These are phyloP conservation scores for Rhynchospora tenuis DNA, from an alignment of 176 grass and related monocot species.

Conservation along the genomic window DNA sequence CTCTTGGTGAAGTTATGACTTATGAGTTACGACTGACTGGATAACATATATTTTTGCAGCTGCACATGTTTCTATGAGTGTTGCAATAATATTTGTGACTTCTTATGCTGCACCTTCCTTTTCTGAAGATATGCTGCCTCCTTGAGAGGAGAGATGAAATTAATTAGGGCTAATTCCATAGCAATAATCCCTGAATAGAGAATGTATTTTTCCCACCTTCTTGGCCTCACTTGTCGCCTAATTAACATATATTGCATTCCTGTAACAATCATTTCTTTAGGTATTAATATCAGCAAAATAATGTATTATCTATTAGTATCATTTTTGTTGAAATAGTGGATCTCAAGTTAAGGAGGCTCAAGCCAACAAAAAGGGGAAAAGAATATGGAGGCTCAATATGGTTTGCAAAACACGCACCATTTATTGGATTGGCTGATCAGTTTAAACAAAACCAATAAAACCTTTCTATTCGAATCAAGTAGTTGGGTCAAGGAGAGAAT, in stretches of 20 bases:
- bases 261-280: neutral
- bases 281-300: neutral
- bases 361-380: no score
- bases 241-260: neutral
- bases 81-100: slow-evolving; percentile 54
- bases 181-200: neutral
- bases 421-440: neutral
- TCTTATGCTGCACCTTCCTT: slow-evolving; percentile 54
- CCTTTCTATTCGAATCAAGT: neutral
- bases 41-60: slow-evolving; percentile 24
- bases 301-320: neutral
- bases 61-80: slow-evolving; percentile 69
- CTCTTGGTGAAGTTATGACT: no score
- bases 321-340: neutral
- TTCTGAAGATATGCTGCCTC: neutral
- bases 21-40: neutral
- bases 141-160: neutral
- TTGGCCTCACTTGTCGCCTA: neutral
- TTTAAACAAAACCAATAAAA: neutral
- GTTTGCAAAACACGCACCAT: neutral
- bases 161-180: neutral
- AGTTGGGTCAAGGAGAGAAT: neutral
- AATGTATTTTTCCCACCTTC: neutral
- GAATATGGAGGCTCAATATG: neutral
- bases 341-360: neutral